These are phyloP conservation scores for Cicer bijugum DNA, from an alignment of 306 rosid species.

Conservation along the genomic window DNA sequence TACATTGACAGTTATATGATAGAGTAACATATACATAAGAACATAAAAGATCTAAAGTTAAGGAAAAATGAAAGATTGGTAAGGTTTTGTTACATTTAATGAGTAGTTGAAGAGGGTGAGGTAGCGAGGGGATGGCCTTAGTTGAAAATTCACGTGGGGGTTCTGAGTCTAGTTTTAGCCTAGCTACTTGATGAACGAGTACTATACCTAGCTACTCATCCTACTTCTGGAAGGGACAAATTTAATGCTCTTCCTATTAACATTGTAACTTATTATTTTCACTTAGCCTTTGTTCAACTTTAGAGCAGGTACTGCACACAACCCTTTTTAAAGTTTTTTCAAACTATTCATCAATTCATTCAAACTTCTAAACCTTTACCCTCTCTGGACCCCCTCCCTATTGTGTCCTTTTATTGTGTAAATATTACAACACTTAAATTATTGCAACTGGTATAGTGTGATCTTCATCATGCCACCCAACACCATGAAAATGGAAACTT, in stretches of 20 bases:
- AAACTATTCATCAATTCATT: constrained; percentile 31
- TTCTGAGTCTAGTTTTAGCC: constrained; percentile 42
- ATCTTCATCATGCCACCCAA: constrained; percentile 33
- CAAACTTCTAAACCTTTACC: constrained; percentile 33
- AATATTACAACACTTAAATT: constrained; percentile 21
- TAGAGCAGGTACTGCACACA: constrained; percentile 31
- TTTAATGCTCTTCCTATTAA: constrained; percentile 52
- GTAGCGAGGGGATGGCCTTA: constrained; percentile 30
- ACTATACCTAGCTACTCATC: constrained; percentile 16
- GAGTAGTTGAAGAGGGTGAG: constrained; percentile 46
- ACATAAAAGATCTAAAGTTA: not conserved
- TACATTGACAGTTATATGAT: too few species aligned
- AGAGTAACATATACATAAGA: too few species aligned
- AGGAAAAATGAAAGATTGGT: not conserved
- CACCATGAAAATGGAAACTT: constrained; percentile 46
- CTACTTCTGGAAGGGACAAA: constrained; percentile 60
- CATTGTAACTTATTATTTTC: not conserved
- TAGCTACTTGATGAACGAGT: constrained; percentile 30
- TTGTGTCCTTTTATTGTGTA: constrained; percentile 16
- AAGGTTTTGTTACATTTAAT: constrained; percentile 42
- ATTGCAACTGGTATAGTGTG: constrained; percentile 31
- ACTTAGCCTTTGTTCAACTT: constrained; percentile 11
- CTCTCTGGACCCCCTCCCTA: constrained; percentile 11
- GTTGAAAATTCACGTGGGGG: constrained; percentile 51
- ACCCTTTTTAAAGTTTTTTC: constrained; percentile 20